Percentiles rank a stretch among this genome's conserved stretches.
Evolutionary conservation across 371 early-diverging fungal species (phyloP).

Genomic region (Catenaria anguillulae): DNA sequence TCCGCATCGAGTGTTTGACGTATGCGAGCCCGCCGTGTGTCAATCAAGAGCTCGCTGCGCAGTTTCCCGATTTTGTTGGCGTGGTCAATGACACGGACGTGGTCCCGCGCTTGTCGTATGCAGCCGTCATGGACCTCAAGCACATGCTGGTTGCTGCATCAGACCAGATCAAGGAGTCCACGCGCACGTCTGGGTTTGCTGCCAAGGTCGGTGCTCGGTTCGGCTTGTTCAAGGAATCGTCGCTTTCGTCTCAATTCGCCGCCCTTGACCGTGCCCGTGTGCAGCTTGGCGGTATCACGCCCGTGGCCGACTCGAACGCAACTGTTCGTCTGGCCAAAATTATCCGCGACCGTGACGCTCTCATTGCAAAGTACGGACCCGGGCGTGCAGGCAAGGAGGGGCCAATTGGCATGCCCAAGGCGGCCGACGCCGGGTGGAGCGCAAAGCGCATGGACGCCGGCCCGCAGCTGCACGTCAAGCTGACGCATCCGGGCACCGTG

Average conservation of each 20-base stretch:
- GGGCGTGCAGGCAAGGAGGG: not conserved
- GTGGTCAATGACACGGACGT: constrained; percentile 5
- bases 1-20: not conserved
- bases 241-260: not conserved
- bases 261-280: not conserved
- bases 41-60: not conserved
- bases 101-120: constrained; percentile 1
- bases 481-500: not conserved
- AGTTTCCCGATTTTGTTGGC: not conserved
- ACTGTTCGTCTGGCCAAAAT: not conserved
- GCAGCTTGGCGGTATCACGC: not conserved
- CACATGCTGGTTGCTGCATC: not conserved
- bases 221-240: not conserved
- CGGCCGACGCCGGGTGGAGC: not conserved
- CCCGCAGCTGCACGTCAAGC: not conserved
- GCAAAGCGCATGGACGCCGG: not conserved
- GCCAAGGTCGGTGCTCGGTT: not conserved
- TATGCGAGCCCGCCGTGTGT: not conserved
- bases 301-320: not conserved
- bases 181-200: not conserved
- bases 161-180: not conserved
- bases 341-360: not conserved
- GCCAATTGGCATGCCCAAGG: too few species aligned
- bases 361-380: not conserved
- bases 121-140: not conserved